Base-by-base conservation (phyloP, 2,329 filamentous ascomycete species). In the Monilinia vaccinii-corymbosi region DNA sequence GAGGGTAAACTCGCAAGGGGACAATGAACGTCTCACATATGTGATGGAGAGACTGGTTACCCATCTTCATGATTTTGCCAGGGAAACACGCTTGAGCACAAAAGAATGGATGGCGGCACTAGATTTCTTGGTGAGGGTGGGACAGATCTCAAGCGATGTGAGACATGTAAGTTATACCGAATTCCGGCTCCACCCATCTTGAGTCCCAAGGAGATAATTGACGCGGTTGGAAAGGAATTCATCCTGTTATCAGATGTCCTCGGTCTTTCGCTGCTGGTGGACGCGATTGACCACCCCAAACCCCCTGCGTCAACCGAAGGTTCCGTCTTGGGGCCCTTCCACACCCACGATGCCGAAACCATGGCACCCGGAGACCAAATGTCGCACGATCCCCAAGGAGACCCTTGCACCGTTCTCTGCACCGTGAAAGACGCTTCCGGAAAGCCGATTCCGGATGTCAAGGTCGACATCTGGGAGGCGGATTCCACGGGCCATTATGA, bases 401-500 rank as follows among this genome's bases (percentile, higher is more conserved):
- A 87, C 65, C 82, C 86, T 0, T 81, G 89, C 64, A 79, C 93
- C 16, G 86, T 88, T 5, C 71, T 91, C n/a, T 91, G 89, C 76
- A 87, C 79, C 0, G 76, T 93, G 60, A 83, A 80, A 63, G 86
- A 91, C 71, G 82, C 81, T 1, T 36, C 18, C 3, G 88, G 87
- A 0, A 77, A 76, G 1, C 85, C 89, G 0, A 77, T 94, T 34
- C 63, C 75, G 1, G 83, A 77, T 50, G 88, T 86, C 34, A 89
- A 85, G 70, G 81, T 93, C 63, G 89, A 94, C 72, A 86, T 94
- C 65, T 94, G 89, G 89, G 89, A 93, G 75, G 91, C 89, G 10
- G 89, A 93, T 71, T 85, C 81, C 61, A 82, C 83, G n/a, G 89
- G 89, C 11, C 83, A 86, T 69, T 94, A 94, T 71, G 89, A 94